phyloP scores from a whole-genome alignment of 495 filamentous ascomycete genomes.

The Annulohypoxylon stygium region DNA sequence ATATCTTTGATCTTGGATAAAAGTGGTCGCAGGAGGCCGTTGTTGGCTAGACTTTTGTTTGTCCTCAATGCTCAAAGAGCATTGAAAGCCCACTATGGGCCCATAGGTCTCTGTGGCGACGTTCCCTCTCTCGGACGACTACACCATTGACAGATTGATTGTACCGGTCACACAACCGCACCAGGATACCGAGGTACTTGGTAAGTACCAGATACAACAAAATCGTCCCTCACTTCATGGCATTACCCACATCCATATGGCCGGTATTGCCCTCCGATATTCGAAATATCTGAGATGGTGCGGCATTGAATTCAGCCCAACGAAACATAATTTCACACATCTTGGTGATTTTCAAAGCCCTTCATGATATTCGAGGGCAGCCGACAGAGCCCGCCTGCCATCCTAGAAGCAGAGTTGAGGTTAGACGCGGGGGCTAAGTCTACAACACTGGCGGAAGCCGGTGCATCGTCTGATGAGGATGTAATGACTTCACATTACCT shows the following conservation, averaged over 20 bases:
- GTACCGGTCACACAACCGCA: neutral
- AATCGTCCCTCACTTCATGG: neutral
- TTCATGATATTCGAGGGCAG: neutral
- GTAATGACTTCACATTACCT: neutral
- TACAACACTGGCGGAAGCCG: neutral
- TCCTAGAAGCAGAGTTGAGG: neutral
- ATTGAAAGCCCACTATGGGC: neutral
- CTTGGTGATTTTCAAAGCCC: neutral
- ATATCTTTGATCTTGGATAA: neutral
- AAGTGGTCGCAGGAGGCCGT: neutral
- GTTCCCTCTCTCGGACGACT: neutral
- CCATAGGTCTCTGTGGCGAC: neutral
- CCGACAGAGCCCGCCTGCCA: neutral
- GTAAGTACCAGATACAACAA: neutral
- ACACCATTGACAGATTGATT: neutral
- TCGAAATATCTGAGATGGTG: neutral
- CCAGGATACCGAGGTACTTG: neutral
- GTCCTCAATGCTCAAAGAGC: neutral
- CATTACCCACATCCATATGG: neutral
- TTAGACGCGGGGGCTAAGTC: neutral
- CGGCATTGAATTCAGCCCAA: neutral
- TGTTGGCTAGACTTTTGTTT: neutral
- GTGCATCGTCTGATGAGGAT: neutral
- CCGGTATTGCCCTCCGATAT: neutral
- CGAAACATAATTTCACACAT: neutral